Evolutionary conservation across 768 basidiomycete species (phyloP), one percentile per base, ranked within the genome.

Genomic region (Leucogyrophana mollusca): DNA sequence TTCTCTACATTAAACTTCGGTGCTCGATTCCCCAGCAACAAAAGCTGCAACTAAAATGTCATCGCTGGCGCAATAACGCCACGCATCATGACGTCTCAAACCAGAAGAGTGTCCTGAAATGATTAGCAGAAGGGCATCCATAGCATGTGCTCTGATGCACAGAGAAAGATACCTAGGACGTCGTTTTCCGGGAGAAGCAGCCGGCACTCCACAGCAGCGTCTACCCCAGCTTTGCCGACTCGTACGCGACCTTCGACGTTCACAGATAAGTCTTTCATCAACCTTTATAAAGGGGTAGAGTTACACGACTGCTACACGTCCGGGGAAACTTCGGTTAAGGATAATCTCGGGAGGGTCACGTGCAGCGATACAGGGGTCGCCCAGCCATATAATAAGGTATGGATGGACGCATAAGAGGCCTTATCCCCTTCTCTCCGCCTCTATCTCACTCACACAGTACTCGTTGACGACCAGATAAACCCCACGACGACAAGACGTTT

Each of bases 301-400:
- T 14, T 16, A 10, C 24, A 34, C 17, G 32, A 17, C 21, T 16
- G 16, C 23, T 40, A 36, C 35, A 25, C 35, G 7, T 20, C 17
- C 46, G 46, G 50, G 32, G 3, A 23, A 51, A 16, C 30, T 21
- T 48, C 50, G 46, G 46, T 3, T 13, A 39, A 20, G 40, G 32
- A 46, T 27, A 36, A 43, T 24, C 22, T 42, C 40, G 14, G 40
- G 34, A 7, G 14, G 4, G 30, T 53, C 60, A 62, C 63, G 53
- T 62, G 60, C 9, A 25, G 37, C 9, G 23, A 13, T 20, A 4
- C 17, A 11, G 3, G 44, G 50, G 23, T n/a, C 32, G 32, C 13
- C 13, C 27, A 36, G 3, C 13, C 18, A 8, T 32, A 43, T 55
- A 54, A 46, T 45, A 50, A 33, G 23, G 38, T 14, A 45, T 34